A percentile compares a stretch with the other conserved stretches of the same genome.
These are phyloP conservation scores for Dactylis glomerata DNA, from an alignment of 176 grass and related monocot species.

Conservation along the genomic window DNA sequence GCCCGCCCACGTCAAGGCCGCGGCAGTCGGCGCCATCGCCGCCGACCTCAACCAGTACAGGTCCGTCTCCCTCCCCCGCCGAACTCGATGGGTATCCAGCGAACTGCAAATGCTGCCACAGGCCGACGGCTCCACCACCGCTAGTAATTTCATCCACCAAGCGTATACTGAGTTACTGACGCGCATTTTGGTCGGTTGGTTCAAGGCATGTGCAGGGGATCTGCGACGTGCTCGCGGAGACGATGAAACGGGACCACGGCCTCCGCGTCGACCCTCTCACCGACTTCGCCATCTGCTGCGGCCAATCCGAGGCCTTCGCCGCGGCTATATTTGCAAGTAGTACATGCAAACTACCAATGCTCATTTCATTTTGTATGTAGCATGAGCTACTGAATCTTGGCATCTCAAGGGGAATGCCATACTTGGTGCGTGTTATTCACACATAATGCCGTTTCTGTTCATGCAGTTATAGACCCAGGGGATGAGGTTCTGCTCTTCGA, in stretches of 20 bases:
- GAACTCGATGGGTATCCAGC: too few species aligned
- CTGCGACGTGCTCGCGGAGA: slow-evolving; percentile 61
- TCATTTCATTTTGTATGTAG: slow-evolving; percentile 15
- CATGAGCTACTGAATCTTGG: slow-evolving; percentile 2
- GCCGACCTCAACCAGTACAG: slow-evolving; percentile 89
- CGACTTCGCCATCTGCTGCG: slow-evolving; percentile 79
- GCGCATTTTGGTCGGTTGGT: neutral
- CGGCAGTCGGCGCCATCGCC: slow-evolving; percentile 63
- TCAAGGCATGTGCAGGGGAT: slow-evolving; percentile 87
- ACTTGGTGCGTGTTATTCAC: neutral
- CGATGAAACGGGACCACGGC: slow-evolving; percentile 51
- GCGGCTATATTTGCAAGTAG: slow-evolving; percentile 76
- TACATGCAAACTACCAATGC: neutral
- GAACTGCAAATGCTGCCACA: neutral
- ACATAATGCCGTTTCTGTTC: neutral
- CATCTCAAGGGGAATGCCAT: neutral
- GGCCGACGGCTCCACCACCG: too few species aligned
- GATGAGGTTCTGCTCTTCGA: slow-evolving; percentile 88
- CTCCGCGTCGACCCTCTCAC: slow-evolving; percentile 57
- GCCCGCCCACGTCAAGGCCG: slow-evolving; percentile 54
- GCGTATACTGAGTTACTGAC: neutral
- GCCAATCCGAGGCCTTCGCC: slow-evolving; percentile 83
- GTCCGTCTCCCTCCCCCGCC: slow-evolving; percentile 11
- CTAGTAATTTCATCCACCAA: neutral
- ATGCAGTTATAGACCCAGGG: slow-evolving; percentile 70